phyloP scores from a whole-genome alignment of 352 stramenopile species.

The Blastocystis sp. region DNA sequence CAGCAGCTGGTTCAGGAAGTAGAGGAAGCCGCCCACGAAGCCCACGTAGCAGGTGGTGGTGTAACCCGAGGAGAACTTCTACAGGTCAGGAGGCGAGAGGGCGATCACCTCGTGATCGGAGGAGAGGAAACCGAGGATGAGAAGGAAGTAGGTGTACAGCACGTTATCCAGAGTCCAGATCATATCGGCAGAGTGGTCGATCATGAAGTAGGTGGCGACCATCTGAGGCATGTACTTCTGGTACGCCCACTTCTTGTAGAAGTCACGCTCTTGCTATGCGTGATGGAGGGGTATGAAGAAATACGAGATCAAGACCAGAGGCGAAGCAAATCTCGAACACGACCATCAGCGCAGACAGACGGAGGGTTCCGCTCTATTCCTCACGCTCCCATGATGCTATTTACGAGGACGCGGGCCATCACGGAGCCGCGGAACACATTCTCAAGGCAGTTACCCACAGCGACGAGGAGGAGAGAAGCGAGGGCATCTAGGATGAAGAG shows the following conservation, averaged over 20 bases:
- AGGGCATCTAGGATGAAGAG: slow-evolving; percentile 16
- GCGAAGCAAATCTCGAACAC: slow-evolving; percentile 53
- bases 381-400: neutral
- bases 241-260: slow-evolving; percentile 25
- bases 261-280: slow-evolving; percentile 43
- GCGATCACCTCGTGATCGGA: slow-evolving; percentile 35
- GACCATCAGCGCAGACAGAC: slow-evolving; percentile 29
- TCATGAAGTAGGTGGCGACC: slow-evolving; percentile 12
- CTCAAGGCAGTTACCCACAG: slow-evolving; percentile 65
- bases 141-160: slow-evolving; percentile 47
- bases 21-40: neutral
- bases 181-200: slow-evolving; percentile 46
- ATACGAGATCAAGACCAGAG: slow-evolving; percentile 45
- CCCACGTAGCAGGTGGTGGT: slow-evolving; percentile 35
- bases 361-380: slow-evolving; percentile 43
- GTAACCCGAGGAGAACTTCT: slow-evolving; percentile 54
- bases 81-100: neutral
- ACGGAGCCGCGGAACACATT: slow-evolving; percentile 59
- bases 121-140: slow-evolving; percentile 53
- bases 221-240: slow-evolving; percentile 28
- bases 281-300: neutral
- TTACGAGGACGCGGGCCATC: slow-evolving; percentile 54
- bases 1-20: neutral
- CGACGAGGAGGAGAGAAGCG: slow-evolving; percentile 48
- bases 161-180: slow-evolving; percentile 63